phyloP scores from a whole-genome alignment of 2,329 filamentous ascomycete genomes.

The Conoideocrella luteorostrata region DNA sequence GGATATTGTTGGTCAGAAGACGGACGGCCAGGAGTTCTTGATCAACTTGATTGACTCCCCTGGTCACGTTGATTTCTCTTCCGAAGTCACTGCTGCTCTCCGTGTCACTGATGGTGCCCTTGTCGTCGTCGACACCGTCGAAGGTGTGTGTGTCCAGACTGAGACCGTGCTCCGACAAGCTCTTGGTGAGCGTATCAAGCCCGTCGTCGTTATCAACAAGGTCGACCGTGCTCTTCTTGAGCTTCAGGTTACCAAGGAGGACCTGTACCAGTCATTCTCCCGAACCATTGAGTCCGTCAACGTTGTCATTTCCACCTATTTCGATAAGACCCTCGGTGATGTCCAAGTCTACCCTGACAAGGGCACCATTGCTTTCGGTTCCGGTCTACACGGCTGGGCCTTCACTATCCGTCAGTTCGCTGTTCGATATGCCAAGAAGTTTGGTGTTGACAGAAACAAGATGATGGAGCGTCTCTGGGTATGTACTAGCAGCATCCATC shows the following conservation, averaged over 20 bases:
- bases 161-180: slow-evolving; percentile 99
- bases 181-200: slow-evolving; percentile 99
- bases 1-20: slow-evolving; percentile 85
- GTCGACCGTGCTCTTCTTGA: slow-evolving; percentile 99
- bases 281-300: slow-evolving; percentile 99
- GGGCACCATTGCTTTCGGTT: slow-evolving; percentile 97
- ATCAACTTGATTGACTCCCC: slow-evolving; percentile 99
- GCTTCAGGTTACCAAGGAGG: slow-evolving; percentile 97
- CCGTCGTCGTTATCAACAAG: slow-evolving; percentile 99
- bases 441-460: slow-evolving; percentile 99
- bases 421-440: slow-evolving; percentile 96
- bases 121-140: slow-evolving; percentile 98
- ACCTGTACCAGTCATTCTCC: slow-evolving; percentile 99
- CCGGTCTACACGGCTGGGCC: slow-evolving; percentile 99
- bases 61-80: slow-evolving; percentile 99
- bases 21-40: slow-evolving; percentile 92
- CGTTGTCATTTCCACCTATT: slow-evolving; percentile 99
- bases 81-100: slow-evolving; percentile 97
- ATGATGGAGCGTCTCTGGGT: slow-evolving; percentile 99
- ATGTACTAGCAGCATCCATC: too few relatives aligned
- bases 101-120: slow-evolving; percentile 99
- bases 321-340: slow-evolving; percentile 93
- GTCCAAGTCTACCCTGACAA: slow-evolving; percentile 97
- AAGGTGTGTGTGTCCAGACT: slow-evolving; percentile 99
- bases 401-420: slow-evolving; percentile 99